Evolutionary conservation across 805 yeast species (phyloP), one percentile per base, ranked within the genome.

Genomic region (Torulaspora maleeae): DNA sequence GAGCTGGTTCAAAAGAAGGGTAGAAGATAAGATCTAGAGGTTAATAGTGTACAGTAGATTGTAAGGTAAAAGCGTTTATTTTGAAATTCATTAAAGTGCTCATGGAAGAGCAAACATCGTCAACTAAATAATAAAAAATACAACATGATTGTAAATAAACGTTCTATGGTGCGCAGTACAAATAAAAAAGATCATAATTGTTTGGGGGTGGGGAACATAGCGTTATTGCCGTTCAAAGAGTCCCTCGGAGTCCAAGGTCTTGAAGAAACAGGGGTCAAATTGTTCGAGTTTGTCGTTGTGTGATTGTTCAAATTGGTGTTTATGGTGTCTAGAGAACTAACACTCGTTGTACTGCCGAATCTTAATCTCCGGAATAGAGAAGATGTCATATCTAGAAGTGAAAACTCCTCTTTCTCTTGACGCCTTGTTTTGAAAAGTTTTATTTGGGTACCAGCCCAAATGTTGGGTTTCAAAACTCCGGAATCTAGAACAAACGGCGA

Each of bases 1-100:
- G 93, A 89, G 56, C 67, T 88, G 49, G 97, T 91, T 3, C 88
- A 82, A 57, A 82, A 78, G 59, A 81, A 79, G 59, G 81, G 85
- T n/a, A 74, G 75, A 63, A 75, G 76, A 63, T 37, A 25, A 20
- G 16, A 13, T 34, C 22, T 15, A 30, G 24, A 46, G 36, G 34
- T 37, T 24, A 16, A 10, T 43, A 36, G 30, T 38, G 27, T 33
- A 30, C 15, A 25, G 15, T 33, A 15, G 8, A 27, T 25, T 22
- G 27, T 33, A 38, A 44, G n/a, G 34, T 34, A 19, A 17, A 25
- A 19, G 2, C 22, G 12, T 22, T 13, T 36, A 13, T n/a, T 13
- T 24, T 29, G 19, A 27, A 10, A 13, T 12, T 27, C n/a, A n/a
- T 36, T 27, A 16, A 25, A 36, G 40, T 27, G 40, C 22, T 16